Evolutionary conservation across 129 eudicot species (phyloP), one percentile per base, ranked within the genome.

Genomic region (Scalesia atractyloides): DNA sequence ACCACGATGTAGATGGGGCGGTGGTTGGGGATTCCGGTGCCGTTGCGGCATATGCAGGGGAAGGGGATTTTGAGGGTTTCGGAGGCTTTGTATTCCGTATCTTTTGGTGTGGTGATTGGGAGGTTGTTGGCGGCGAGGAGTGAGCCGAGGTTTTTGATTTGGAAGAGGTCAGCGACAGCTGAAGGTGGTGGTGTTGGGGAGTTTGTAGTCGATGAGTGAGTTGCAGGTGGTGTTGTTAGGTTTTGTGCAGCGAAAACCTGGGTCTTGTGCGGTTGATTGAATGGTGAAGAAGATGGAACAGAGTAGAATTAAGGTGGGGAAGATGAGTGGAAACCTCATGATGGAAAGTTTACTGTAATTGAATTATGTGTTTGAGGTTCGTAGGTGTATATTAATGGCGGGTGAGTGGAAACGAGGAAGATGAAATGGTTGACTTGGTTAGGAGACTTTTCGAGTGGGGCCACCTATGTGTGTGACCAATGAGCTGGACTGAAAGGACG

Each of bases 171-270:
- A 9, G 18, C 22, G 78, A 93, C 37, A 64, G 77, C 41, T 14
- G 83, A 93, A 56, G 0, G 96, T 93, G 79, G 98, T 93, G 73
- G 86, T 39, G 86, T 93, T 93, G 16, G 86, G 87, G 74, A 88
- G 59, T 5, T 37, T 62, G 82, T 89, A 93, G 77, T 84, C 95
- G 73, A 93, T 71, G 0, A 87, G 54, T 26, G 95, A 82, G 56
- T 60, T 72, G 84, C 98, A 93, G 48, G 70, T 74, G 75, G 70
- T 9, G 62, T 47, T 7, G 54, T 43, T 65, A 49, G 69, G 22
- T 70, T 76, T 12, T 73, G 37, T 83, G 90, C 98, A 92, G 12
- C 70, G 80, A 84, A 92, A 82, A 19, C 81, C 81, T 34, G 19
- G n/a, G 68, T 9, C 17, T 57, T 78, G 85, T 4, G 87, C 76